Evolutionary conservation across 129 eudicot species (phyloP).

Genomic region (Arctium minus): DNA sequence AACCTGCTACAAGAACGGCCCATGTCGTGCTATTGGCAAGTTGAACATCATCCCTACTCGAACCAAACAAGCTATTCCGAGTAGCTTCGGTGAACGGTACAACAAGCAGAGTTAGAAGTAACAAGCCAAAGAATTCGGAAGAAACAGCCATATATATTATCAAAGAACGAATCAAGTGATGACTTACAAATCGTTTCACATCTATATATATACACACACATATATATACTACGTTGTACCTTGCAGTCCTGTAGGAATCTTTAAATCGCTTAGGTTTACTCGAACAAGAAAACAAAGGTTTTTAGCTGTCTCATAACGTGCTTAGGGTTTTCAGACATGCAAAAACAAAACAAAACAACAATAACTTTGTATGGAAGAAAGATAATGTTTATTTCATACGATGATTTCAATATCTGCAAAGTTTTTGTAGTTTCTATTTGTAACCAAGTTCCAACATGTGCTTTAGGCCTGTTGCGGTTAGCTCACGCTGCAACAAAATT

Average conservation of each 20-base stretch:
- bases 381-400: conserved; percentile 7
- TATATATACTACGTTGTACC: not conserved
- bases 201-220: not conserved
- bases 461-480: too few species aligned
- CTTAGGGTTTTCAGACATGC: not conserved
- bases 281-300: not conserved
- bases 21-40: conserved; percentile 39
- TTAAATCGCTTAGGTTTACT: not conserved
- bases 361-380: conserved; percentile 3
- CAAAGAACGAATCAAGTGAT: not conserved
- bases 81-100: conserved; percentile 26
- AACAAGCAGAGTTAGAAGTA: conserved; percentile 22
- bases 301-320: not conserved
- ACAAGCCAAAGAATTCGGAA: conserved; percentile 4
- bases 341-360: not conserved
- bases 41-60: not conserved
- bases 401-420: conserved; percentile 3
- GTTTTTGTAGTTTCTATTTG: not conserved
- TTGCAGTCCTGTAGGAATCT: too few species aligned
- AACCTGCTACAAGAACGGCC: conserved; percentile 96
- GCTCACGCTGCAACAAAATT: too few species aligned
- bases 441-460: not conserved
- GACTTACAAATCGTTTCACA: not conserved
- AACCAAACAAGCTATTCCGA: conserved; percentile 15
- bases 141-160: conserved; percentile 1